Conservation (phyloP, 2,329 filamentous ascomycete genomes). For the Dactylella cylindrospora region DNA sequence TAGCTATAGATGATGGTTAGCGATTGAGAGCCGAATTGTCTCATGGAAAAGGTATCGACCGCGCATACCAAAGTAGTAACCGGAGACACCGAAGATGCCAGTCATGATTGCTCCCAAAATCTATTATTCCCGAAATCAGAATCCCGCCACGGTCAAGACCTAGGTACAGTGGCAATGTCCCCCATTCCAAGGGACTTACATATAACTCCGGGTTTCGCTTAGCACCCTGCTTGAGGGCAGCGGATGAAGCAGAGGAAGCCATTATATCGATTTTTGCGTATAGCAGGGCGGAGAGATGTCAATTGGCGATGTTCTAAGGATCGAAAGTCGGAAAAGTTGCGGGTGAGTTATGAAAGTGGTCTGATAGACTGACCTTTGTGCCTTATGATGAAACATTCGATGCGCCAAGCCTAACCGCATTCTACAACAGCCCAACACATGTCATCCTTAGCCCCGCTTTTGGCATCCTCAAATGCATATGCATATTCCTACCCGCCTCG, state of each 20-base stretch:
- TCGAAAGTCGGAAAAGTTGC: constrained; percentile 7
- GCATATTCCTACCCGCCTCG: background rate
- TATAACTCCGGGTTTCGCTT: constrained; percentile 74
- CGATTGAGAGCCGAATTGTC: background rate
- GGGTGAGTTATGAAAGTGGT: constrained; percentile 14
- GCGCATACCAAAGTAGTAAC: constrained; percentile 78
- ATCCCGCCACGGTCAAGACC: constrained; percentile 4
- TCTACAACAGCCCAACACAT: constrained; percentile 39
- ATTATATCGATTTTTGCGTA: constrained; percentile 27
- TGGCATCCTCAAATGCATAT: background rate
- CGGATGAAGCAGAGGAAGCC: constrained; percentile 43
- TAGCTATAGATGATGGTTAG: constrained; percentile 58
- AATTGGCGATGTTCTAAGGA: constrained; percentile 20
- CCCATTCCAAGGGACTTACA: constrained; percentile 59
- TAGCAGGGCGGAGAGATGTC: constrained; percentile 9
- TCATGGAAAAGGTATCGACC: constrained; percentile 3
- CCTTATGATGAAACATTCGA: constrained; percentile 43
- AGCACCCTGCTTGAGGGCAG: constrained; percentile 62
- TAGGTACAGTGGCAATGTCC: no score
- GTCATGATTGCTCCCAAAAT: constrained; percentile 90
- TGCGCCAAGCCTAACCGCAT: constrained; percentile 15
- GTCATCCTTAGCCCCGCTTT: no score
- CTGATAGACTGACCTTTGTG: constrained; percentile 30
- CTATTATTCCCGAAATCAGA: constrained; percentile 56
- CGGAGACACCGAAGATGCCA: constrained; percentile 80